Evolutionary conservation across 2,329 filamentous ascomycete species (phyloP), one percentile per base, ranked within the genome.

Genomic region (Corinectria fuckeliana): DNA sequence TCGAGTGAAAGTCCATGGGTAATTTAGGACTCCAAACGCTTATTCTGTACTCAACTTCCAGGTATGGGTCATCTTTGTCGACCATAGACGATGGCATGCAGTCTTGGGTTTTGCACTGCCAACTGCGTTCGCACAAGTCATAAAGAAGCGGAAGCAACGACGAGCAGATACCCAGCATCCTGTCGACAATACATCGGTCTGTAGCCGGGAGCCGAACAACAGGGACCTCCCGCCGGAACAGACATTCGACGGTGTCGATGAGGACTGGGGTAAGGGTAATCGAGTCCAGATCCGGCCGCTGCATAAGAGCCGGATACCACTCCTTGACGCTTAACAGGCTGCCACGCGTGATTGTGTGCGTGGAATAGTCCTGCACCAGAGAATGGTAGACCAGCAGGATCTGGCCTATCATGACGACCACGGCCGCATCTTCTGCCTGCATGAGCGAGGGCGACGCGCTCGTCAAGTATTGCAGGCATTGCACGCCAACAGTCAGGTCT

Each of bases 91-190:
- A 13, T 14, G 14, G 4, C 18, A 10, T 38, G 9, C 1, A 4
- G 8, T n/a, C 16, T n/a, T 32, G 28, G 1, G 18, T 26, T 26
- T 62, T 61, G 25, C 6, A 16, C 2, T 48, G 9, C 16, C 48
- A 56, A 21, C 63, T 64, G 16, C 34, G 25, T 4, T 62, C 53
- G 32, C 61, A 58, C 16, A 66, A 23, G 38, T 64, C 58, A 13
- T 49, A 61, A 2, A 66, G 41, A 7, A 64, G 16, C 1, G 58
- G 53, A 3, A 64, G 20, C 1, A 64, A 42, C 3, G 61, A 30
- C 32, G 45, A 48, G n/a, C 51, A 60, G 16, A 66, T 20, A 2
- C 63, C 63, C 6, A 62, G 3, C 1, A 28, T 48, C 16, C 61
- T 53, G 42, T 66, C 63, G 13, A 64, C 56, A 18, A 63, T 48